Conservation (phyloP, 768 basidiomycete species). For the Lentinula lateritia region DNA sequence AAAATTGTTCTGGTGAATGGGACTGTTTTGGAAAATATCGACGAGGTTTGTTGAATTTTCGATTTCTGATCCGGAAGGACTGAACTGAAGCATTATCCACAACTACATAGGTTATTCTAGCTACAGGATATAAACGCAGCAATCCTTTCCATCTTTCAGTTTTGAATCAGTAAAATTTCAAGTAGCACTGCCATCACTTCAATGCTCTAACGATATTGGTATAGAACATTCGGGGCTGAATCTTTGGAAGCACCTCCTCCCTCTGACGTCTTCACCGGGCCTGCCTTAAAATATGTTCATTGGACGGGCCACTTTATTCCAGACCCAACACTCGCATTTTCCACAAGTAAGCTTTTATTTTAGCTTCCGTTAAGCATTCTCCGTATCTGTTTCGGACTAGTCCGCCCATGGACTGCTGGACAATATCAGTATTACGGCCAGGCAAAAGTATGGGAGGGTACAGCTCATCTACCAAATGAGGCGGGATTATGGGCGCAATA, state of each 20-base stretch:
- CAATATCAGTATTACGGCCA: slow-evolving; percentile 18
- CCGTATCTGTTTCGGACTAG: background rate
- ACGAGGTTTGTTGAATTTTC: slow-evolving; percentile 14
- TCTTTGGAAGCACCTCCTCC: background rate
- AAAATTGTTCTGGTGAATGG: slow-evolving; percentile 24
- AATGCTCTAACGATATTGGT: background rate
- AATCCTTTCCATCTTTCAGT: slow-evolving; percentile 20
- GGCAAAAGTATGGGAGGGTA: slow-evolving; percentile 22
- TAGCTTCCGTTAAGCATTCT: background rate
- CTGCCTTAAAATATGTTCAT: slow-evolving; percentile 13
- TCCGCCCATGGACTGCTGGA: slow-evolving; percentile 18
- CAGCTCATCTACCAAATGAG: slow-evolving; percentile 17
- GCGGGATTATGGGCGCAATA: slow-evolving; percentile 14
- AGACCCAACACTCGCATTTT: slow-evolving; percentile 27
- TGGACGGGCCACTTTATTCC: slow-evolving; percentile 26
- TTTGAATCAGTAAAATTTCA: slow-evolving; percentile 1
- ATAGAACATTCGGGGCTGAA: slow-evolving; percentile 1
- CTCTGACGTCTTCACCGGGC: slow-evolving; percentile 11
- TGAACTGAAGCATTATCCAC: background rate
- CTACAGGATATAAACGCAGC: slow-evolving; percentile 24
- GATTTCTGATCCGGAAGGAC: background rate
- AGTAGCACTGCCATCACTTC: background rate
- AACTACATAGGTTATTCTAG: slow-evolving; percentile 17
- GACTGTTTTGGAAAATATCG: slow-evolving; percentile 20
- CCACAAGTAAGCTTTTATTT: slow-evolving; percentile 7